Conservation (phyloP, 148 eudicot genomes). For the Fagopyrum homotropicum region DNA sequence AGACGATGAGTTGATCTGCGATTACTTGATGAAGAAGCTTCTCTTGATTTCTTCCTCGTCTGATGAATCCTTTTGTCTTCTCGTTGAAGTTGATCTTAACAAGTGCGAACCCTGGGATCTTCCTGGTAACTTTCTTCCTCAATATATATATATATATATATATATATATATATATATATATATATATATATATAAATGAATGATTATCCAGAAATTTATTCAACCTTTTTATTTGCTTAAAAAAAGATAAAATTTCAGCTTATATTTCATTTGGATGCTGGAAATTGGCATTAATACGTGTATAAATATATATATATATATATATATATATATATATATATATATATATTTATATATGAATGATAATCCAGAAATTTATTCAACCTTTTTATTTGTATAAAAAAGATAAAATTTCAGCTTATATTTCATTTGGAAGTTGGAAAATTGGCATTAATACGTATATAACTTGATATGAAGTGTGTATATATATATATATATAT, state of each 20-base stretch:
- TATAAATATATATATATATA: neutral
- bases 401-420: neutral
- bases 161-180: neutral
- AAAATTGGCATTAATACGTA: neutral
- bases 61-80: constrained; percentile 22
- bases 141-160: too few species aligned
- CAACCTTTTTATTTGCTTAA: neutral
- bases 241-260: neutral
- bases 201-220: neutral
- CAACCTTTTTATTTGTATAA: neutral
- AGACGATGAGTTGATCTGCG: constrained; percentile 87
- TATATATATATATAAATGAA: neutral
- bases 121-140: constrained; percentile 41
- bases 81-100: constrained; percentile 81
- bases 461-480: neutral
- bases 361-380: too few species aligned
- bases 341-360: neutral
- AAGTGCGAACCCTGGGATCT: constrained; percentile 95
- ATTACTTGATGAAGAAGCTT: constrained; percentile 56
- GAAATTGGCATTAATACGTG: neutral
- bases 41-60: neutral
- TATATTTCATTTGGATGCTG: neutral
- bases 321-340: neutral
- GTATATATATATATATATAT: too few species aligned
- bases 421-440: neutral